phyloP scores from a whole-genome alignment of 495 filamentous ascomycete genomes.

The Poronia punctata region DNA sequence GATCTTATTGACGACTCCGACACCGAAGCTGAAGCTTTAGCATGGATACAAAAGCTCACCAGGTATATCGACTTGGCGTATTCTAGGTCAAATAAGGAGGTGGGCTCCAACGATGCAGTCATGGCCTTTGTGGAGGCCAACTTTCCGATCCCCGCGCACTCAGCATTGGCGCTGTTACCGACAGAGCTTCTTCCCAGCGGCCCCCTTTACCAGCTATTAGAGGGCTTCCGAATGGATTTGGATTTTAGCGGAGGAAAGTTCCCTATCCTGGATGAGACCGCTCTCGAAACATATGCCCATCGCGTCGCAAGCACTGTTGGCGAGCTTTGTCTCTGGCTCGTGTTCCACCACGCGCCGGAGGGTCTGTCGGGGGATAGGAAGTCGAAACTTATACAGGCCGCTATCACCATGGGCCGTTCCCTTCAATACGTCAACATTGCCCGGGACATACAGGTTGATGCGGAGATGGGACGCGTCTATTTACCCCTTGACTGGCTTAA shows the following conservation, averaged over 20 bases:
- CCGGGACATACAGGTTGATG: constrained; percentile 58
- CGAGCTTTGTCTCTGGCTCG: constrained; percentile 54
- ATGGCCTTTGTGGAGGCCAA: constrained; percentile 28
- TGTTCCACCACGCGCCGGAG: constrained; percentile 44
- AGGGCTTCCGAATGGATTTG: constrained; percentile 58
- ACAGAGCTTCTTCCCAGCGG: constrained; percentile 39
- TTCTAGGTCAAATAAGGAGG: background rate
- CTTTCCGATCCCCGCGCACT: constrained; percentile 42
- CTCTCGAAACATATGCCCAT: constrained; percentile 50
- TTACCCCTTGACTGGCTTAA: constrained; percentile 55
- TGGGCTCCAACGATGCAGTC: constrained; percentile 8
- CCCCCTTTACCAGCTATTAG: constrained; percentile 52
- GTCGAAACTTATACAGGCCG: constrained; percentile 35
- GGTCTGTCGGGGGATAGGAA: constrained; percentile 16
- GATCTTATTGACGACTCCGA: constrained; percentile 57
- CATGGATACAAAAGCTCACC: constrained; percentile 46
- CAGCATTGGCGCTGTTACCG: constrained; percentile 49
- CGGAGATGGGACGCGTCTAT: constrained; percentile 54
- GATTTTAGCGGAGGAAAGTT: constrained; percentile 36
- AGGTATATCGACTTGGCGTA: constrained; percentile 42
- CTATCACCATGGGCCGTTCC: constrained; percentile 56
- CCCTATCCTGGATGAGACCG: constrained; percentile 48
- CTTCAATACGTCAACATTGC: constrained; percentile 68
- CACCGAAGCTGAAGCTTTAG: constrained; percentile 34
- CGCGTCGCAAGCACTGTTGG: constrained; percentile 64